phyloP scores from a whole-genome alignment of 1,284 basidiomycete genomes.

The Cutaneotrichosporon dermatis region DNA sequence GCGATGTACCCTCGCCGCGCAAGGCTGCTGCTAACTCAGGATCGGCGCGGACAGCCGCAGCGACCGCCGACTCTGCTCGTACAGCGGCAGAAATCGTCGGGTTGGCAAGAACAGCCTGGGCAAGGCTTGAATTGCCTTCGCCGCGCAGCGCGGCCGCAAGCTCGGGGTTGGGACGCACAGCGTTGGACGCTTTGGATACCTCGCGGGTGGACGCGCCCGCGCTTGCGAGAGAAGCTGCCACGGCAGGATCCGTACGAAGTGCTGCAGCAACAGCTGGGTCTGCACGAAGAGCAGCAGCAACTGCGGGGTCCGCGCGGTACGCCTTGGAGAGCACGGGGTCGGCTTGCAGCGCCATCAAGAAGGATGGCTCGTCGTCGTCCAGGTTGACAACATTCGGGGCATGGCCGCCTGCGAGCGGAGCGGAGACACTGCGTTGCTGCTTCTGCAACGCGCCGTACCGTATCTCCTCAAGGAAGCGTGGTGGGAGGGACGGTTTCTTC shows the following conservation, averaged over 20 bases:
- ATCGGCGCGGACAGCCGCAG: constrained; percentile 1
- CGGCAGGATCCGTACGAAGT: background rate
- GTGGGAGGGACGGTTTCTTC: constrained; percentile 32
- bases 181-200: background rate
- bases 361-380: constrained; percentile 19
- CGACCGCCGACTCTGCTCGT: background rate
- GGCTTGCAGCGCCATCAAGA: constrained; percentile 31
- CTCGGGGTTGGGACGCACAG: background rate
- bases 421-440: constrained; percentile 22
- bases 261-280: background rate
- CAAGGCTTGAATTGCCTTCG: background rate
- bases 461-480: constrained; percentile 47
- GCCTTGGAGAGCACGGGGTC: background rate
- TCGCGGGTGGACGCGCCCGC: background rate
- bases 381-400: constrained; percentile 25
- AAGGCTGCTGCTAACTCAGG: background rate
- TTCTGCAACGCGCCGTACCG: constrained; percentile 34
- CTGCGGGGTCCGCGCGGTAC: background rate
- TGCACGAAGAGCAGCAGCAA: background rate
- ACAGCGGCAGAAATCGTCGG: background rate
- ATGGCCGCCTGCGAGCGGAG: constrained; percentile 11
- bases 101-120: background rate
- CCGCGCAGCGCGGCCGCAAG: background rate
- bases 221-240: background rate
- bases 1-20: background rate